phyloP scores from a whole-genome alignment of 306 rosid genomes.

The Vigna hirtella region DNA sequence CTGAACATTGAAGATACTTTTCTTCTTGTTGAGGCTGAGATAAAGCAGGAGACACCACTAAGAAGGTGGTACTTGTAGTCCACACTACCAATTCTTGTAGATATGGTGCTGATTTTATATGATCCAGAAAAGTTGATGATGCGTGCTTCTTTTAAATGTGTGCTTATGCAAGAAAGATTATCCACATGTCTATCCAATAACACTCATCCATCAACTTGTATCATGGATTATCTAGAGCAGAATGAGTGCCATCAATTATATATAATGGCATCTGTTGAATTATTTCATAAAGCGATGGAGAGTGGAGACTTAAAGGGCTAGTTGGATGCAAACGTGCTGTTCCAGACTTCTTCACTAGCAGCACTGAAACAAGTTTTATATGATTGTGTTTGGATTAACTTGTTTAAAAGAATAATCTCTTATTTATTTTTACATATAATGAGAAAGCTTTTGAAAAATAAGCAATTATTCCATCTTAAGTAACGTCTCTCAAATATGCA shows the following conservation, averaged over 20 bases:
- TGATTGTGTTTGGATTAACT: not conserved
- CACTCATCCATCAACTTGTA: constrained; percentile 19
- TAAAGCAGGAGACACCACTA: constrained; percentile 47
- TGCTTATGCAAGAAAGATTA: constrained; percentile 30
- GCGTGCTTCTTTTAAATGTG: constrained; percentile 38
- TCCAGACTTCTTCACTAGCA: constrained; percentile 1
- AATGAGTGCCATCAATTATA: constrained; percentile 31
- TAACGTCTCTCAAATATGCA: not conserved
- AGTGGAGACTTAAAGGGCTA: not conserved
- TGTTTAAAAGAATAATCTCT: not conserved
- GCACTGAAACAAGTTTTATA: not conserved
- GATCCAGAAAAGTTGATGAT: constrained; percentile 27
- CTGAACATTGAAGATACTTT: constrained; percentile 36
- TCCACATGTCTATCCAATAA: constrained; percentile 39
- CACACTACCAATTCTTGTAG: constrained; percentile 27
- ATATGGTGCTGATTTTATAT: constrained; percentile 38
- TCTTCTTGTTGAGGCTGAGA: constrained; percentile 33
- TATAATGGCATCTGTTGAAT: constrained; percentile 40
- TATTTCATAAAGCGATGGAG: constrained; percentile 34
- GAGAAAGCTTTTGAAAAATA: not conserved
- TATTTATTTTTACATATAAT: not conserved
- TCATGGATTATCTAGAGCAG: constrained; percentile 26
- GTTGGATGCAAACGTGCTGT: constrained; percentile 28
- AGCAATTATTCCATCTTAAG: not conserved
- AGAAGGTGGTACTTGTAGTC: constrained; percentile 35